Conservation (phyloP, 179 eudicot species). For the Actinidia chinensis region DNA sequence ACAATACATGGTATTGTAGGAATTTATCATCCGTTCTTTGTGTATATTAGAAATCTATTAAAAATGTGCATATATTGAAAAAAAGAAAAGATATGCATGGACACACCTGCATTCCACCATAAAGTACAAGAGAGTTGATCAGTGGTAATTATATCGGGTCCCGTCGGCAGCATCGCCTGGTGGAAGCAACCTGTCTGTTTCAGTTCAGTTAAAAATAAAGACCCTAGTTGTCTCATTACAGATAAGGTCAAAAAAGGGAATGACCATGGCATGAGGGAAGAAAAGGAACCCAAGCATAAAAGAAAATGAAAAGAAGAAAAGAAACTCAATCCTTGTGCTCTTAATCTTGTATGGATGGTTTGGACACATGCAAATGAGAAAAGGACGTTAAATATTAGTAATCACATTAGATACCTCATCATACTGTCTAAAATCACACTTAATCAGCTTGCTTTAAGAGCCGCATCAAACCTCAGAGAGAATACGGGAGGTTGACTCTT, state of each 20-base stretch:
- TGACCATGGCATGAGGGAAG: neutral
- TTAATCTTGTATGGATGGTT: neutral
- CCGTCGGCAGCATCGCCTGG: conserved; percentile 73
- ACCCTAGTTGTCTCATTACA: conserved; percentile 69
- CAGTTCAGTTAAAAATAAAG: conserved; percentile 63
- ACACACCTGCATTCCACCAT: conserved; percentile 89
- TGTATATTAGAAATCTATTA: no score
- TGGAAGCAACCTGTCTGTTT: conserved; percentile 73
- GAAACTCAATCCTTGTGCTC: neutral
- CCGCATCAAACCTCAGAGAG: conserved; percentile 88
- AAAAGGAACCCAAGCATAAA: neutral
- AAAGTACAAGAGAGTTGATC: conserved; percentile 86
- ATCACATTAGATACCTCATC: conserved; percentile 59
- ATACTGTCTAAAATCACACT: conserved; percentile 83
- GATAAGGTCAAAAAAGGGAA: neutral
- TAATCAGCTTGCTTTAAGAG: conserved; percentile 80
- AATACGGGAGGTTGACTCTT: conserved; percentile 86
- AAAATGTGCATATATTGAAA: no score
- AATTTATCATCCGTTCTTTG: no score
- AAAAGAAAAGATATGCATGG: neutral
- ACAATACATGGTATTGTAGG: no score
- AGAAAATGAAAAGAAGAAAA: neutral
- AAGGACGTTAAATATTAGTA: neutral
- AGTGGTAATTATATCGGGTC: conserved; percentile 86
- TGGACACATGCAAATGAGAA: neutral